phyloP scores from a whole-genome alignment of 2,329 filamentous ascomycete genomes.

The Fusarium mundagurra region DNA sequence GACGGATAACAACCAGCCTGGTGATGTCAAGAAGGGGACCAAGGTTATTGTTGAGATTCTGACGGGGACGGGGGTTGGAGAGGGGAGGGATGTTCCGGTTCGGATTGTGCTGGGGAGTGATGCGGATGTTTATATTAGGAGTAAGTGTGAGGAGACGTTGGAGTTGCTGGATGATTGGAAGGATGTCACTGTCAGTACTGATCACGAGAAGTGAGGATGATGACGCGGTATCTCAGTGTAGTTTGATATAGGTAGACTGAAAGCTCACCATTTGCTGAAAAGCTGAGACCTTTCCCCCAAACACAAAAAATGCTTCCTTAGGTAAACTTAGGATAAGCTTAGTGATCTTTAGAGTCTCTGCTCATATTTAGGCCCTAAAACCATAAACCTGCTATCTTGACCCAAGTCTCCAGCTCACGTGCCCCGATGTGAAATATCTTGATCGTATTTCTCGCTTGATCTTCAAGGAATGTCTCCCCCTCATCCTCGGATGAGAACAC shows the following conservation, averaged over 20 bases:
- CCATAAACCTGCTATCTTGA: background rate
- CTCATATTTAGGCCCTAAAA: background rate
- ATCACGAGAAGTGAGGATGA: constrained; percentile 9
- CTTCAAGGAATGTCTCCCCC: background rate
- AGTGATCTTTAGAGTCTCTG: background rate
- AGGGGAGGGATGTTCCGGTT: constrained; percentile 60
- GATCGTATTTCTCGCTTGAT: background rate
- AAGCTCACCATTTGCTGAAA: too few relatives aligned
- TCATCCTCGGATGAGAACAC: background rate
- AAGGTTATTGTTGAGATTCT: constrained; percentile 65
- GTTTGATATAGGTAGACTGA: too few relatives aligned
- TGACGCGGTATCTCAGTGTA: background rate
- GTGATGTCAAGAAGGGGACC: constrained; percentile 64
- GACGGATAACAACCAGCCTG: constrained; percentile 60
- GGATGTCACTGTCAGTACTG: constrained; percentile 41
- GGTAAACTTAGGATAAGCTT: background rate
- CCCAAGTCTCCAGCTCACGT: background rate
- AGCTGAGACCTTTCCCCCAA: background rate
- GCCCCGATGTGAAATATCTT: background rate
- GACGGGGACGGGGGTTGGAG: constrained; percentile 58
- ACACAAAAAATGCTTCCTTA: background rate
- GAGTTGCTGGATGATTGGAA: constrained; percentile 61
- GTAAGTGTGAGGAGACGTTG: constrained; percentile 55
- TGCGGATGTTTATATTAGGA: constrained; percentile 52
- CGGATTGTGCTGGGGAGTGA: constrained; percentile 66